Percentiles rank a stretch among this genome's conserved stretches.
Conservation (phyloP, 1,139 yeast species). For the Diutina mesorugosa region DNA sequence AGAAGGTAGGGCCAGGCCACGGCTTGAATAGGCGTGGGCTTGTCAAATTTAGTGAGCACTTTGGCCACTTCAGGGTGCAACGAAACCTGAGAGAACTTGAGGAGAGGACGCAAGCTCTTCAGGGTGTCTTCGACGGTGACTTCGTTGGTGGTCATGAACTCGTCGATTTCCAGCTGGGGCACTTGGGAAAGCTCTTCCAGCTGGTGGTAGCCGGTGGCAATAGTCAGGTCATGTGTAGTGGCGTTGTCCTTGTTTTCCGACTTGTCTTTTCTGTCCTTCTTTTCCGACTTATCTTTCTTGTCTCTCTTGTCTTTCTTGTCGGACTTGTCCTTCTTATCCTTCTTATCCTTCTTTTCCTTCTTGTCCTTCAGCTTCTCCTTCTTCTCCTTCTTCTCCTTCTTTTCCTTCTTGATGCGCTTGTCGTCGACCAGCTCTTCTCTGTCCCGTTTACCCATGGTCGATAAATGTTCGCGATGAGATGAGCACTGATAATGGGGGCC, state of each 20-base stretch:
- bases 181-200: conserved; percentile 15
- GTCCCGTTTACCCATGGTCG: conserved; percentile 12
- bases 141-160: conserved; percentile 57
- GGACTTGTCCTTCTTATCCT: conserved; percentile 30
- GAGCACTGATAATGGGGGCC: background rate
- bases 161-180: conserved; percentile 44
- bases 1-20: conserved; percentile 91
- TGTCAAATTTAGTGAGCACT: conserved; percentile 57
- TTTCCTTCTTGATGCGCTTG: conserved; percentile 27
- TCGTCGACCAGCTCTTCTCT: conserved; percentile 2
- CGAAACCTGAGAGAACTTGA: conserved; percentile 50
- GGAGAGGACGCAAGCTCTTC: conserved; percentile 48
- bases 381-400: conserved; percentile 33
- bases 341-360: conserved; percentile 29
- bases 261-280: conserved; percentile 8
- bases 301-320: conserved; percentile 22
- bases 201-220: conserved; percentile 15
- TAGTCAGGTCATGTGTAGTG: background rate
- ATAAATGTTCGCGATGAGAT: background rate
- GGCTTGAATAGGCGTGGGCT: conserved; percentile 96
- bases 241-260: conserved; percentile 5
- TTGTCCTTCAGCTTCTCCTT: conserved; percentile 28
- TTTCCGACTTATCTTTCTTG: conserved; percentile 10
- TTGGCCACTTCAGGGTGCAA: conserved; percentile 44
- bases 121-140: conserved; percentile 69